A percentile compares a stretch with the other conserved stretches of the same genome.
Evolutionary conservation across 1,284 basidiomycete species (phyloP).

Genomic region (Apiotrichum sp.): DNA sequence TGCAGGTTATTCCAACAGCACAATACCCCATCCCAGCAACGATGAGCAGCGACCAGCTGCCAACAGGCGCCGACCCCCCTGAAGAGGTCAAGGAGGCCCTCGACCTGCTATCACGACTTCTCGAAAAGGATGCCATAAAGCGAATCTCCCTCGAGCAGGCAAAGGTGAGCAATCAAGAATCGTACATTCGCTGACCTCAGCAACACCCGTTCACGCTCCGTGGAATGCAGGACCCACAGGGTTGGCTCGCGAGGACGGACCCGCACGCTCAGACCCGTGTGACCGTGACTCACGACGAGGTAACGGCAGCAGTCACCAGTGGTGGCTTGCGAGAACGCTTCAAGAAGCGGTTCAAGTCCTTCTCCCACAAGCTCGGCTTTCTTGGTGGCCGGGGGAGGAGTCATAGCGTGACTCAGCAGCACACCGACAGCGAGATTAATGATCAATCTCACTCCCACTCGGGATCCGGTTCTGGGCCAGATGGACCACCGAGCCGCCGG

Average conservation of each 20-base stretch:
- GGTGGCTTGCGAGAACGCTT: constrained; percentile 37
- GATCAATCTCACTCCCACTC: constrained; percentile 5
- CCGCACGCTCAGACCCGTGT: constrained; percentile 57
- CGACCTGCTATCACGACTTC: constrained; percentile 64
- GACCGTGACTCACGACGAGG: constrained; percentile 71
- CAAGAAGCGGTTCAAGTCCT: constrained; percentile 34
- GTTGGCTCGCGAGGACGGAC: constrained; percentile 75
- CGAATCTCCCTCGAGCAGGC: constrained; percentile 77
- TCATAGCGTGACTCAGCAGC: constrained; percentile 21
- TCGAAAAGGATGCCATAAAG: constrained; percentile 74
- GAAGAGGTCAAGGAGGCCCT: constrained; percentile 56
- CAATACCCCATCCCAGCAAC: constrained; percentile 65
- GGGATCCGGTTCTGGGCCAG: not conserved
- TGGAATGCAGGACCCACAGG: constrained; percentile 62
- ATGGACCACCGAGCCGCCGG: not conserved
- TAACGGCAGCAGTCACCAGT: constrained; percentile 61
- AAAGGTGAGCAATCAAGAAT: constrained; percentile 48
- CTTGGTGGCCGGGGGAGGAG: constrained; percentile 24
- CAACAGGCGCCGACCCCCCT: constrained; percentile 51
- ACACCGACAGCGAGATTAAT: constrained; percentile 23
- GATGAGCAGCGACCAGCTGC: constrained; percentile 69
- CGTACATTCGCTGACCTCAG: constrained; percentile 30
- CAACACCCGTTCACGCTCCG: constrained; percentile 65
- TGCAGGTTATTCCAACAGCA: constrained; percentile 72
- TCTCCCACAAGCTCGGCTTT: constrained; percentile 31